Evolutionary conservation across 1,139 yeast species (phyloP), one percentile per base, ranked within the genome.

Genomic region (Torulaspora pretoriensis): DNA sequence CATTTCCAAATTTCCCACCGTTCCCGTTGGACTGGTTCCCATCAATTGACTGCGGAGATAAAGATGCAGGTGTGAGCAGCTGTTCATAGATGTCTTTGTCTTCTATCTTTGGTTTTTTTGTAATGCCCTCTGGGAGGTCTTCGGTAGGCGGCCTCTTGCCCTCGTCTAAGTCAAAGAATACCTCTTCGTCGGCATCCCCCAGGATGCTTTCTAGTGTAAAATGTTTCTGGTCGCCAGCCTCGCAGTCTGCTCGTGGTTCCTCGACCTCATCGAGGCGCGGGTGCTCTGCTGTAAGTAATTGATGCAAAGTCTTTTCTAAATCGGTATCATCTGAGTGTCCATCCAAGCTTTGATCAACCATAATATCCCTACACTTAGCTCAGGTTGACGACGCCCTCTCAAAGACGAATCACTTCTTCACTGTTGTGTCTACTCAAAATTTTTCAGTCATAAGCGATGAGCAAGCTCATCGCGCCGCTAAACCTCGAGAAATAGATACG

Each of bases 181-280:
- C 29, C 22, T 41, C 44, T n/a, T 40, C 14, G 5, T 44, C 43
- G 9, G 38, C 35, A 14, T 35, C 47, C 5, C 41, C 48, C 9
- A 59, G 44, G 25, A 59, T 46, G 35, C 51, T 52, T 17, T 61
- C 64, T 36, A 60, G 49, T 7, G 61, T 57, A 8, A 61, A 48
- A 40, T 54, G 55, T 30, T 53, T 52, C 28, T 48, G 43, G 16
- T 45, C 42, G 7, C 45, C 35, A 13, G 49, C 41, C 17, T 48
- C 49, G n/a, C 46, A 48, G 25, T 47, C 52, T 7, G 48, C 38
- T 16, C 17, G 29, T 10, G 50, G 22, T 23, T 49, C 51, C n/a
- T 38, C 39, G 26, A 30, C 26, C 16, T 42, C 33, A 26, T 45
- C 46, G 25, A 35, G 25, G 9, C 27, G 40, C 16, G 38, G 40